Base-by-base conservation (phyloP, 495 filamentous ascomycete species). In the Hyaloscypha variabilis region DNA sequence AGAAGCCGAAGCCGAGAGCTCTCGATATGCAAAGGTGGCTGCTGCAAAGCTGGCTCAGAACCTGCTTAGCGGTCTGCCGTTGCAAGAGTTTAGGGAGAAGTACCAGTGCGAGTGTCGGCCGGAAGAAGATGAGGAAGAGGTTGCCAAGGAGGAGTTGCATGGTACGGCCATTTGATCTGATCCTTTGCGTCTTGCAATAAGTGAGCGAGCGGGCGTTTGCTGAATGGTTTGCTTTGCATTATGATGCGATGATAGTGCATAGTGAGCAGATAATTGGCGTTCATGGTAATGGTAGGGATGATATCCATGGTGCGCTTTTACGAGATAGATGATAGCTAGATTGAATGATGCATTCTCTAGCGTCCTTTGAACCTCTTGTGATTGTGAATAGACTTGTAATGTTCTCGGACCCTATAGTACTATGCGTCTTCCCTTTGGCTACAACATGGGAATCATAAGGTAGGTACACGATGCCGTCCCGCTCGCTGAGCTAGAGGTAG, bases 11-110 rank as follows among this genome's bases (percentile, higher is more conserved):
- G 86, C 86, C 0, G 82, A 78, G 8, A 92, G 87, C 57, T 81
- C 83, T 1, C 82, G 89, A 59, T 86, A 90, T 77, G 92, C 91
- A 0, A 94, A 91, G 74, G 73, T 91, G 19, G 86, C 82, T 49
- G 93, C 89, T 3, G 89, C 90, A 54, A 85, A 90, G 69, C 82
- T 82, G 57, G 91, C 91, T 0, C 65, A 92, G 58, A 67, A 77
- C 23, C 69, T 75, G 42, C 64, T 98, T 63, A 79, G 88, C 68
- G 82, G 77, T 0, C 71, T 96, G 64, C 73, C 75, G 2, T 74
- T 76, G 8, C 78, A 77, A 11, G 85, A 91, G 61, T 97, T 90
- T 63, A 80, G 83, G 57, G 69, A 63, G 58, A 79, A 73, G 60
- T 92, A 84, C 71, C 72, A 77, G 4, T 97, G 93, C 62, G 73